Percentiles rank a stretch among this genome's conserved stretches.
phyloP scores from a whole-genome alignment of 208 protist species.

The Wallacemonas sp. region DNA sequence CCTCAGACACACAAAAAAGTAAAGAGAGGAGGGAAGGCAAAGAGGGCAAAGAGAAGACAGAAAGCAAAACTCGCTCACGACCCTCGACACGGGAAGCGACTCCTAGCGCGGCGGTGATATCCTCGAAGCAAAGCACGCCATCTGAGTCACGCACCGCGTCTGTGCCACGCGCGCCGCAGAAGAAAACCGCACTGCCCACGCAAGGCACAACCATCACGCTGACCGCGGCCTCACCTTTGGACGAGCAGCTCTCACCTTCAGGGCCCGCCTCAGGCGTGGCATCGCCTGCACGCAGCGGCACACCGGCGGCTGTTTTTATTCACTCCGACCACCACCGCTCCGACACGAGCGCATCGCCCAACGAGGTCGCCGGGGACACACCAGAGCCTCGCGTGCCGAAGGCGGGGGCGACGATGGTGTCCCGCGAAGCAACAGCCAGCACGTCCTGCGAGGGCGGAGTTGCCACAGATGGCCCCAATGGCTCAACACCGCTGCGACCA shows the following conservation, averaged over 20 bases:
- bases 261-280: not conserved
- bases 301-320: not conserved
- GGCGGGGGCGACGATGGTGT: not conserved
- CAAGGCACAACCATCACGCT: conserved; percentile 6
- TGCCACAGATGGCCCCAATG: not conserved
- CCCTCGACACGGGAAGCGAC: no score
- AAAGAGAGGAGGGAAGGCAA: no score
- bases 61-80: no score
- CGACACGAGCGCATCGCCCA: not conserved
- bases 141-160: no score
- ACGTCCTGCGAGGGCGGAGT: not conserved
- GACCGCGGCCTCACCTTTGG: conserved; percentile 15
- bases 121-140: no score
- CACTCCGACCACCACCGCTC: conserved; percentile 9
- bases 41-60: no score
- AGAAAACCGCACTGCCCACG: not conserved
- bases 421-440: not conserved
- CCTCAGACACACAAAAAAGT: no score
- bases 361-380: not conserved
- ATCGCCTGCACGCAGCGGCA: not conserved
- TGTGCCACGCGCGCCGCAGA: no score
- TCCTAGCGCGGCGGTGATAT: no score
- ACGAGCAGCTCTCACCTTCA: not conserved
- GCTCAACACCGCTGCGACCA: not conserved
- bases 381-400: not conserved